Base-by-base conservation (phyloP, 2,329 filamentous ascomycete genomes). In the Exophiala alcalophila region DNA sequence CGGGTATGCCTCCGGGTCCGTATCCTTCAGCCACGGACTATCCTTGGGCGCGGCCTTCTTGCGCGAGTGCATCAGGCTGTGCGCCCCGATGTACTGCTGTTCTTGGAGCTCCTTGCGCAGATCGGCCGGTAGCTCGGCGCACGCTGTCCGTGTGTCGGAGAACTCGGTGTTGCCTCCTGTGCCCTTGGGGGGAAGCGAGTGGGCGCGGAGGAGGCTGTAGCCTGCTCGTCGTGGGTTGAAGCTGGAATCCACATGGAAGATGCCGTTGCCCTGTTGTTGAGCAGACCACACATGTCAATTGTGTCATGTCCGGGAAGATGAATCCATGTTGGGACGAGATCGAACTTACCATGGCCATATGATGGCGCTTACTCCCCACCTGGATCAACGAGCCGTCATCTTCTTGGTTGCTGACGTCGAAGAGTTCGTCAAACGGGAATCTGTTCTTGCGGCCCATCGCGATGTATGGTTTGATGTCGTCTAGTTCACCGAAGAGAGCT, bases 351-450 rank as follows among this genome's bases (percentile, higher is more conserved):
- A 64, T 61, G 50, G 66, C 68, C 44, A 63, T 61, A 33, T 69
- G 64, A 9, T 63, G 62, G 15, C 70, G 64, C 14, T 67, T 61
- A 39, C 61, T 64, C 37, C 66, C 61, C 3, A 65, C 51, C 24
- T 66, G 60, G n/a, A 73, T 61, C 2, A 74, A 52, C 1, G 60
- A 59, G 30, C 69, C 70, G 28, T 76, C 67, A 2, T 65, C 64
- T 34, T 76, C 68, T 9, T 78, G 61, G 57, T 81, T 81, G 37
- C 72, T 67, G 0, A 74, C 74, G 50, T 81, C 77, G 56, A 80
- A 80, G 1, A 81, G 66, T 56, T 79, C 71, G 28, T 67, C 61
- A 47, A 71, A 66, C 2, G 60, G 53, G 48, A 74, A 70, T 14
- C 75, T 69, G 44, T 70, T 65, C 52, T 68, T 66, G 29, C 72